phyloP scores from a whole-genome alignment of 2,329 filamentous ascomycete genomes.

The Verticillium dahliae region DNA sequence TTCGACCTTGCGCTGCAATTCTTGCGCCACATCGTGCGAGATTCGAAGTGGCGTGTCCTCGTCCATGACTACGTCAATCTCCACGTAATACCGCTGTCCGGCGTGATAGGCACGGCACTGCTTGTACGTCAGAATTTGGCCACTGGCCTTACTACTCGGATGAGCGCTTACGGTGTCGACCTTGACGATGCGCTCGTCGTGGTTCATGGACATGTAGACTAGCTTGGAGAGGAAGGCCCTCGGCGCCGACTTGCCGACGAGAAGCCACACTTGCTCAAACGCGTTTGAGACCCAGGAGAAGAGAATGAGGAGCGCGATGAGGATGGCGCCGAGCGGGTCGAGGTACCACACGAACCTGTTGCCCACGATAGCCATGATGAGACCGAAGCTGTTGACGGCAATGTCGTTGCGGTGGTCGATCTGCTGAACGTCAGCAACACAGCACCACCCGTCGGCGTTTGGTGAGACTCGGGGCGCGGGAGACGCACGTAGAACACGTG shows the following conservation, averaged over 20 bases:
- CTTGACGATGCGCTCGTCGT: slow-evolving; percentile 46
- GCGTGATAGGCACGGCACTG: slow-evolving; percentile 54
- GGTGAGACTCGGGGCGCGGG: slow-evolving; percentile 2
- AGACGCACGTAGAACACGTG: slow-evolving; percentile 40
- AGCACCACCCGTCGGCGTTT: not conserved
- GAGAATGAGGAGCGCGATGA: slow-evolving; percentile 54
- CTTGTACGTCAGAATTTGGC: slow-evolving; percentile 4
- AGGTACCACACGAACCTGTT: slow-evolving; percentile 50
- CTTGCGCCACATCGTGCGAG: slow-evolving; percentile 54
- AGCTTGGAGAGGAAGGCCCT: slow-evolving; percentile 49
- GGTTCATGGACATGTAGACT: slow-evolving; percentile 48
- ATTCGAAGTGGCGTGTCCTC: slow-evolving; percentile 45
- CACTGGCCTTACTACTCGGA: not conserved
- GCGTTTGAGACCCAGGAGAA: slow-evolving; percentile 56
- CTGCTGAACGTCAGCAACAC: slow-evolving; percentile 5
- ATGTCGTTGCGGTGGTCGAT: slow-evolving; percentile 53
- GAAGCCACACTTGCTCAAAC: slow-evolving; percentile 54
- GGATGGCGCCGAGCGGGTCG: slow-evolving; percentile 54
- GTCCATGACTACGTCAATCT: slow-evolving; percentile 56
- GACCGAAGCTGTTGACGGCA: slow-evolving; percentile 46
- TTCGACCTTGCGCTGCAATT: slow-evolving; percentile 55
- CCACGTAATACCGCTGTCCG: slow-evolving; percentile 55
- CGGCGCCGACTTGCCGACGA: slow-evolving; percentile 56
- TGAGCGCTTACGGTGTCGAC: slow-evolving; percentile 41
- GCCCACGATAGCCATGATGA: slow-evolving; percentile 49